Evolutionary conservation across 306 rosid genomes (phyloP).

Genomic region (Lotus japonicus): DNA sequence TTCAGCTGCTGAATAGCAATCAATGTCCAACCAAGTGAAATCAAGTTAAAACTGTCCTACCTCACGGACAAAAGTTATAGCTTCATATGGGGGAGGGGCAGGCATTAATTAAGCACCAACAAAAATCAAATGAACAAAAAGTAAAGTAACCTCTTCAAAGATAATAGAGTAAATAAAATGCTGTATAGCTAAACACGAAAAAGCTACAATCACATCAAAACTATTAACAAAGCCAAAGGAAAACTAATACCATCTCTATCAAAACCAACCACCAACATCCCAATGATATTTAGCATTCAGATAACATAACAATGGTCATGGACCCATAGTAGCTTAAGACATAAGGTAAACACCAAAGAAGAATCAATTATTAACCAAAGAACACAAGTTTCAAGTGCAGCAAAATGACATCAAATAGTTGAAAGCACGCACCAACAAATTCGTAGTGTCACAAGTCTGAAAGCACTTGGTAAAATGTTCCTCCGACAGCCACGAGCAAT

Average conservation of each 20-base stretch:
- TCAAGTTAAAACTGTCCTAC: not conserved
- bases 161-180: not conserved
- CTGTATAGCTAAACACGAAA: not conserved
- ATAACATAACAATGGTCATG: not conserved
- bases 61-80: not conserved
- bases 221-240: too few species aligned
- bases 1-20: not conserved
- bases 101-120: too few species aligned
- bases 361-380: not conserved
- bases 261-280: too few species aligned
- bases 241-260: too few species aligned
- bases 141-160: too few species aligned
- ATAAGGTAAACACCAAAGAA: not conserved
- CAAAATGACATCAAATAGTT: not conserved
- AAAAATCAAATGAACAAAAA: too few species aligned
- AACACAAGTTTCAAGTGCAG: not conserved
- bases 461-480: conserved; percentile 50
- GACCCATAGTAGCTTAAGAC: not conserved
- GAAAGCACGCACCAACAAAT: conserved; percentile 38
- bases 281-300: not conserved
- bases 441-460: conserved; percentile 37
- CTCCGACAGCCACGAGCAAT: conserved; percentile 84
- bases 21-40: not conserved
- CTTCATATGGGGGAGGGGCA: too few species aligned
- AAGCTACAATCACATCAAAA: too few species aligned